Evolutionary conservation across 768 basidiomycete species (phyloP).

Genomic region (Roridomyces roridus): DNA sequence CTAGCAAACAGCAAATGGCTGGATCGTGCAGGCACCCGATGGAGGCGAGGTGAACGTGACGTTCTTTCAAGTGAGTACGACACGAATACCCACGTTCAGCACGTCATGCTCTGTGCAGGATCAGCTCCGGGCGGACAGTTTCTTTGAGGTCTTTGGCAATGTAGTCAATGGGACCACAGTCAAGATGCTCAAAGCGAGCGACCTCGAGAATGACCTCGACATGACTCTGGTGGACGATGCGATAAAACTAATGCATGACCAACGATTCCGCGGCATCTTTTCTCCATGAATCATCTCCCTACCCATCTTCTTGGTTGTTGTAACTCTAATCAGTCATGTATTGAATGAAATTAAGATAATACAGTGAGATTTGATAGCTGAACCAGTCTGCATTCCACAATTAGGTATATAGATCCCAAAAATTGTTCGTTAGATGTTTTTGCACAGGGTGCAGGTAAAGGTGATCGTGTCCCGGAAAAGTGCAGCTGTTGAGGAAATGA

Average conservation of each 20-base stretch:
- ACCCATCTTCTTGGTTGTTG: conserved; percentile 4
- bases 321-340: background rate
- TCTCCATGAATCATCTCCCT: background rate
- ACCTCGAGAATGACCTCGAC: conserved; percentile 9
- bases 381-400: conserved; percentile 21
- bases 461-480: conserved; percentile 84
- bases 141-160: conserved; percentile 12
- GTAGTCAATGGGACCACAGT: conserved; percentile 4
- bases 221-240: conserved; percentile 18
- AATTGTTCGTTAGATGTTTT: conserved; percentile 75
- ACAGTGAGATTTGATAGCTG: conserved; percentile 24
- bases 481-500: conserved; percentile 56
- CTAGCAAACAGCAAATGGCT: background rate
- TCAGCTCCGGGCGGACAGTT: background rate
- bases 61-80: background rate
- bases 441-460: conserved; percentile 83
- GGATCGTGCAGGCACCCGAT: conserved; percentile 17
- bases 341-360: conserved; percentile 19
- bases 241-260: conserved; percentile 19
- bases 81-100: background rate
- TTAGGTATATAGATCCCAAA: conserved; percentile 30
- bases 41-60: conserved; percentile 14
- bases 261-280: conserved; percentile 14
- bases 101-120: background rate
- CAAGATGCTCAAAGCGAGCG: background rate